Evolutionary conservation across 768 basidiomycete species (phyloP), one percentile per base, ranked within the genome.

Genomic region (Tulasnella sp.): DNA sequence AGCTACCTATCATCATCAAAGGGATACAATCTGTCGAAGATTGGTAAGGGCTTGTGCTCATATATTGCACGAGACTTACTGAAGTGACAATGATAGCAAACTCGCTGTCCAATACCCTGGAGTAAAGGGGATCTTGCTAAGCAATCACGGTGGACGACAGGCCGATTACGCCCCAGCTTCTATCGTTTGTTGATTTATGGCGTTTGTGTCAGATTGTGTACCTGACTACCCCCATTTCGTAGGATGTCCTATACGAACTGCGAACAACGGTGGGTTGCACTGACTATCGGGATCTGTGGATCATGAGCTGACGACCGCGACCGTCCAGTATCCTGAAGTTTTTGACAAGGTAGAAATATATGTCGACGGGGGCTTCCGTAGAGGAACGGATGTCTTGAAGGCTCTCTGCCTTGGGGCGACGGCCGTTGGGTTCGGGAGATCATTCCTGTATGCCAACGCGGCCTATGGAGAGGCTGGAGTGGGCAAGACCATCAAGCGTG

Each of bases 61-160:
- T 11, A 21, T 34, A 44, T 2, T 34, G 24, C 53, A 7, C 53
- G 15, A 19, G 25, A 44, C 27, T n/a, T n/a, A n/a, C n/a, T n/a
- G n/a, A 11, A 21, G 48, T n/a, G 11, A 25, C 29, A 41, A 10
- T 11, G 3, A n/a, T 43, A 59, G 57, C 34, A 10, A 49, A 41
- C 78, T 91, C 44, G 92, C 92, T 29, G 80, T 78, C 12, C 82
- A 92, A 62, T 79, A 85, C 27, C 57, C 57, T 25, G 89, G 91
- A 11, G 84, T 88, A 15, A 84, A 93, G 58, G 93, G 87, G 3
- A 90, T 97, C 61, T 75, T 93, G 57, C 72, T 97, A 5, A 89
- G 86, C 1, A 97, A 97, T 64, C 93, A 97, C 65, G 93, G 93
- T 54, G 93, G 89, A 29, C 69, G 78, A 46, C 70, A 66, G 59